Percentiles rank a stretch among this genome's conserved stretches.
Conservation (phyloP, 129 eudicot genomes). For the Centaurea solstitialis region DNA sequence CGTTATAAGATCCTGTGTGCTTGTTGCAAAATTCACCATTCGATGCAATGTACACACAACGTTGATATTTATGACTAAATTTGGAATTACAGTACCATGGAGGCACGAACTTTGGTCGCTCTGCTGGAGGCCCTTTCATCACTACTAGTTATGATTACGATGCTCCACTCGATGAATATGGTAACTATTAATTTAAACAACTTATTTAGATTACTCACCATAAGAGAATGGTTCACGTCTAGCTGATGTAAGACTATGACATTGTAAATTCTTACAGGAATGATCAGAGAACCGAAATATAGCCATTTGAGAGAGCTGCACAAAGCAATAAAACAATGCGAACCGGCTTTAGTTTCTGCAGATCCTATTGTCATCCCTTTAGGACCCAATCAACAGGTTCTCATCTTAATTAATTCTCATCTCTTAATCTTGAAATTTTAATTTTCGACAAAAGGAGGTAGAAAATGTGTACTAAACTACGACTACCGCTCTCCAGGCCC, state of each 20-base stretch:
- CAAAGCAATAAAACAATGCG: slow-evolving; percentile 75
- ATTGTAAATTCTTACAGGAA: slow-evolving; percentile 47
- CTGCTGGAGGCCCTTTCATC: slow-evolving; percentile 99
- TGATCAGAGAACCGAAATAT: slow-evolving; percentile 87
- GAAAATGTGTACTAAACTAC: slow-evolving; percentile 10
- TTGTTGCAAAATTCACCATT: neutral
- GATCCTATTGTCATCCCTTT: slow-evolving; percentile 68
- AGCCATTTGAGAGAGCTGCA: slow-evolving; percentile 88
- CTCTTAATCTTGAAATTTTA: slow-evolving; percentile 3
- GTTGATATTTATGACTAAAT: neutral
- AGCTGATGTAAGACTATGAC: neutral
- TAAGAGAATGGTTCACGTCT: neutral
- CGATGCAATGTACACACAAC: neutral
- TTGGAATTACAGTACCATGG: slow-evolving; percentile 79
- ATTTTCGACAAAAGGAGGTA: neutral
- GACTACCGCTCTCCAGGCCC: slow-evolving; percentile 61
- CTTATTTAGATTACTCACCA: neutral
- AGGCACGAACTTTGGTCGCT: slow-evolving; percentile 94
- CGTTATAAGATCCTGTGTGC: neutral
- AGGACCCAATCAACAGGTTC: slow-evolving; percentile 83
- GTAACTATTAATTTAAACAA: slow-evolving; percentile 22
- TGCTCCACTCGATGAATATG: slow-evolving; percentile 99
- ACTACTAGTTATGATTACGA: slow-evolving; percentile 97
- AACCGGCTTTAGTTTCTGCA: slow-evolving; percentile 71
- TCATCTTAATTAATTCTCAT: slow-evolving; percentile 16